Conservation (phyloP, 768 basidiomycete species). For the Sarcodon sp. region DNA sequence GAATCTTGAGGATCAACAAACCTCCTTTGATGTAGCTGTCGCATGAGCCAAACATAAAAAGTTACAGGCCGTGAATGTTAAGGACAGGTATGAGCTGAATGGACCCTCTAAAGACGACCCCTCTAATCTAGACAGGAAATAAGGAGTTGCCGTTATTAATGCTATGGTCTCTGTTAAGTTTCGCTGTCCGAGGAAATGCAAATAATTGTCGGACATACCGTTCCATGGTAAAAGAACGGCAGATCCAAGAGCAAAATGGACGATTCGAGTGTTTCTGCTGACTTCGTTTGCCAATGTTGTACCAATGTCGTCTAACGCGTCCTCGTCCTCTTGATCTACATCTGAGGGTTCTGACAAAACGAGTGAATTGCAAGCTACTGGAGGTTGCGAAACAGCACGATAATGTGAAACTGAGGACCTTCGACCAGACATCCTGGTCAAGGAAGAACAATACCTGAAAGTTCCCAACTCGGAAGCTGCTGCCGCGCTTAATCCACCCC, state of each 20-base stretch:
- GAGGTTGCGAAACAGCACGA: constrained; percentile 28
- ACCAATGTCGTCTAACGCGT: constrained; percentile 2
- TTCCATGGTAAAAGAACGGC: constrained; percentile 85
- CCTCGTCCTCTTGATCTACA: constrained; percentile 4
- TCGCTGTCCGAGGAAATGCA: not conserved
- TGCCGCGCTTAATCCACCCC: too few relatives aligned
- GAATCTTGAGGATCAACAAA: constrained; percentile 17
- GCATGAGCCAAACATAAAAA: constrained; percentile 66
- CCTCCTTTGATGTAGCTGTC: constrained; percentile 56
- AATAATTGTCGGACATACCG: constrained; percentile 29
- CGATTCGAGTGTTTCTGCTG: constrained; percentile 36
- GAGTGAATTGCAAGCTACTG: constrained; percentile 17
- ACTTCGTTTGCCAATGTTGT: constrained; percentile 2
- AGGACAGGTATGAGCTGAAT: constrained; percentile 32
- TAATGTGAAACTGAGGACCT: constrained; percentile 12
- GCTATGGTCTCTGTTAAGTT: constrained; percentile 28
- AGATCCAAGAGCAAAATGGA: constrained; percentile 64
- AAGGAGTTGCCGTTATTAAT: constrained; percentile 77
- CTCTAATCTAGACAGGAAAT: constrained; percentile 59
- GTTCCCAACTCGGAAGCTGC: too few relatives aligned
- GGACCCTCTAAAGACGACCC: constrained; percentile 40
- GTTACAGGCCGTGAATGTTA: constrained; percentile 43
- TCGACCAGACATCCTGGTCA: too few relatives aligned
- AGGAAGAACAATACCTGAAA: too few relatives aligned
- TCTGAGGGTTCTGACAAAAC: constrained; percentile 9